Conservation (phyloP, 352 stramenopile species). For the Phytophthora colocasiae region DNA sequence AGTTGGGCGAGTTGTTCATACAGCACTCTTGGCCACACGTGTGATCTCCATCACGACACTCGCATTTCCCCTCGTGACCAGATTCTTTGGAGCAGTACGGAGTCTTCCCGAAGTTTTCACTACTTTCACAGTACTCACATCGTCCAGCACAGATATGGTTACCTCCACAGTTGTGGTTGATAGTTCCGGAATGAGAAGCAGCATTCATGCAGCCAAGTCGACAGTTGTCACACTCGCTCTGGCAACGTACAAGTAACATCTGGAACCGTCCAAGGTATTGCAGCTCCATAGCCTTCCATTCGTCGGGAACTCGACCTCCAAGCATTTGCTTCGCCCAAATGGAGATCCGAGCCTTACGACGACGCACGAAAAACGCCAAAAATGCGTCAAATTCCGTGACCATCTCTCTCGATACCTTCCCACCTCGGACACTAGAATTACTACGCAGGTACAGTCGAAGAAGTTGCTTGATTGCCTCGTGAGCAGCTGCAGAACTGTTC, state of each 20-base stretch:
- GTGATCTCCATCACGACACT: conserved; percentile 68
- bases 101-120: conserved; percentile 30
- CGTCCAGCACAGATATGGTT: conserved; percentile 51
- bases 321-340: conserved; percentile 55
- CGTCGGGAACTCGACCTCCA: conserved; percentile 44
- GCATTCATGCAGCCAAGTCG: conserved; percentile 73
- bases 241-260: conserved; percentile 62
- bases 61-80: conserved; percentile 72
- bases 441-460: conserved; percentile 40
- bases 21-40: conserved; percentile 62
- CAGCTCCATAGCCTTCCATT: conserved; percentile 58
- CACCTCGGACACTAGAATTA: conserved; percentile 8
- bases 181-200: conserved; percentile 38
- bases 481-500: conserved; percentile 22
- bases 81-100: conserved; percentile 58
- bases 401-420: conserved; percentile 29
- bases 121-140: conserved; percentile 62
- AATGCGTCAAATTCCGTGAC: conserved; percentile 67
- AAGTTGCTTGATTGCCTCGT: conserved; percentile 36
- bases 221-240: conserved; percentile 58
- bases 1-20: conserved; percentile 57
- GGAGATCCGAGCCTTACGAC: conserved; percentile 55
- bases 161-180: conserved; percentile 57
- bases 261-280: conserved; percentile 56
- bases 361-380: conserved; percentile 61